Base-by-base conservation (phyloP, 1,284 basidiomycete genomes). In the Hypsizygus ulmarius region DNA sequence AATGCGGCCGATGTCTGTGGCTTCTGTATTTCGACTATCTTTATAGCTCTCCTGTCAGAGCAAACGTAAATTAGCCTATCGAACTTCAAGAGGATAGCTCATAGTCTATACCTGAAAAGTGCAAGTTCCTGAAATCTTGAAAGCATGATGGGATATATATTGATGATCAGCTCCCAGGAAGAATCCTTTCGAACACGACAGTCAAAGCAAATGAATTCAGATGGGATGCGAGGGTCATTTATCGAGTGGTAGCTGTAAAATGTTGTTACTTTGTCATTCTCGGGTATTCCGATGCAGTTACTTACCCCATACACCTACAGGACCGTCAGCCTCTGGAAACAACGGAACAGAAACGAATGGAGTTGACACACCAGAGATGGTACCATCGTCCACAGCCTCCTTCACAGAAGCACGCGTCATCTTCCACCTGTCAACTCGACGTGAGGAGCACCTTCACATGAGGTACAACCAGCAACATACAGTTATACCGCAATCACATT, bases 271-370 rank as follows among this genome's bases (percentile, higher is more conserved):
- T n/a, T 10, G 29, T 6, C 15, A 40, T 39, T 10, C 27, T 3
- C 16, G 47, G 28, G 41, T 35, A 43, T 32, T n/a, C n/a, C 14
- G 16, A 18, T 16, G 18, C 33, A 37, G 50, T n/a, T 16, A 11
- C 64, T 45, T 63, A 85, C 82, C 88, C 87, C 79, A 87, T 87
- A 62, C 88, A 90, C 87, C 87, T 90, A 50, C 5, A 45, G 41
- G 35, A 27, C 35, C 40, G 10, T 47, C 38, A 43, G 43, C 11
- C 39, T 36, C 28, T 25, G 4, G 21, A 40, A 29, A 8, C 11
- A 19, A n/a, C 36, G 28, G 0, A 38, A 19, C 28, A 15, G 15
- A 25, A 7, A 19, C 43, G 25, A 16, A 16, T 39, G 15, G 36
- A 42, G 18, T 11, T 8, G 46, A 64, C 76, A 48, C 50, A 88